These are phyloP conservation scores for Cyberlindnera maclurae DNA, from an alignment of 805 yeast species.

Conservation along the genomic window DNA sequence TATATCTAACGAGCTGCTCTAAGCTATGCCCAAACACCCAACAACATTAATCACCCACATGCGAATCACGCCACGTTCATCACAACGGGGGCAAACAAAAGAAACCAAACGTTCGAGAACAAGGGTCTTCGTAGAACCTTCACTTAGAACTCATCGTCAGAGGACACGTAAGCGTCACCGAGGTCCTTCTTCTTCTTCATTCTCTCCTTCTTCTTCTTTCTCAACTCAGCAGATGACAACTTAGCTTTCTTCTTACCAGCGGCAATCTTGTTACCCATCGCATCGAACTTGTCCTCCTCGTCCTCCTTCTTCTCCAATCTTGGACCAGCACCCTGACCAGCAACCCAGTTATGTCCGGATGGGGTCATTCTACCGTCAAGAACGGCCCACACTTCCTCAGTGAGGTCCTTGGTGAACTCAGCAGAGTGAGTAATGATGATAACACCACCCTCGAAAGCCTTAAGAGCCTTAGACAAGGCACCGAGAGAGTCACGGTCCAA, in stretches of 20 bases:
- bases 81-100: background rate
- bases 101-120: background rate
- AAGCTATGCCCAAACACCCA: too few relatives aligned
- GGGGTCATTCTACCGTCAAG: conserved; percentile 98
- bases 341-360: conserved; percentile 99
- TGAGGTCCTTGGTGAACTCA: conserved; percentile 98
- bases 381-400: conserved; percentile 99
- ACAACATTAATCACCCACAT: too few relatives aligned
- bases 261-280: conserved; percentile 99
- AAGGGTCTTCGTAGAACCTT: background rate
- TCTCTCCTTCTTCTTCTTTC: conserved; percentile 99
- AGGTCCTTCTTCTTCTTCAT: conserved; percentile 99
- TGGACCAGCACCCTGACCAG: conserved; percentile 99
- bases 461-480: conserved; percentile 98
- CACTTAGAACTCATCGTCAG: conserved; percentile 78
- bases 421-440: conserved; percentile 99
- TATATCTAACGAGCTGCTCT: too few relatives aligned
- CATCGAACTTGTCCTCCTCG: conserved; percentile 98
- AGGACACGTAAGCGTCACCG: conserved; percentile 98
- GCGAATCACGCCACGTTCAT: background rate
- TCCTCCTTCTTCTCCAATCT: conserved; percentile 94
- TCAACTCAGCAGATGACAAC: conserved; percentile 97
- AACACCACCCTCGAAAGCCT: conserved; percentile 99
- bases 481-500: conserved; percentile 99
- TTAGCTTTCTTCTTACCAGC: conserved; percentile 93